Evolutionary conservation across 1,284 basidiomycete genomes (phyloP).

Genomic region (Puccinia hordei): DNA sequence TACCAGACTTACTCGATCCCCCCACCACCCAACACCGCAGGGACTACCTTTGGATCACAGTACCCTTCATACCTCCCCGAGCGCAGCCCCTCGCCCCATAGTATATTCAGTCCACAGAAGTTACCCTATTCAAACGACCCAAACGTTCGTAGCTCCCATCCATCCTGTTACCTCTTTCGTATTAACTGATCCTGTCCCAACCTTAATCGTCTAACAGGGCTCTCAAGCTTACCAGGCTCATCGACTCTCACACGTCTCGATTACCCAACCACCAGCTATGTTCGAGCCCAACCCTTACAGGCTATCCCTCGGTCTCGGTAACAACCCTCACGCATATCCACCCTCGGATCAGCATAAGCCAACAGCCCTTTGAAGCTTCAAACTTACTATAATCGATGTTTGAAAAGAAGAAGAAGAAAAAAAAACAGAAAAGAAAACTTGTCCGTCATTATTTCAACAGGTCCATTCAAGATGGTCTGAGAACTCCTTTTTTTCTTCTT

Average conservation of each 20-base stretch:
- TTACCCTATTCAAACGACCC: not conserved
- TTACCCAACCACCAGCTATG: constrained; percentile 15
- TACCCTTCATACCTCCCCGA: constrained; percentile 26
- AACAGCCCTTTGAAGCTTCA: constrained; percentile 1
- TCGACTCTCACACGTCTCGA: not conserved
- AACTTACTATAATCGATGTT: not conserved
- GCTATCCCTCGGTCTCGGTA: constrained; percentile 21
- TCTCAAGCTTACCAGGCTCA: constrained; percentile 3
- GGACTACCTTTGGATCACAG: not conserved
- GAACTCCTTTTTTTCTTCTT: not conserved
- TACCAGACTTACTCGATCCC: constrained; percentile 28
- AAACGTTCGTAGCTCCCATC: constrained; percentile 9
- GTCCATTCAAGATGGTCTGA: not conserved
- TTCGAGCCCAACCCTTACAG: constrained; percentile 30
- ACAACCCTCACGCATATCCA: not conserved
- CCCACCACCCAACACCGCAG: not conserved
- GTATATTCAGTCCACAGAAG: not conserved
- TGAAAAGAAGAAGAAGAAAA: not conserved
- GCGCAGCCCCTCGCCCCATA: not conserved
- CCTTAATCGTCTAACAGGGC: not conserved
- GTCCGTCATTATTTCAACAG: not conserved
- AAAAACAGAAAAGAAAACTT: not conserved
- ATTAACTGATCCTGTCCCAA: not conserved
- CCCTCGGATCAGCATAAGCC: constrained; percentile 21
- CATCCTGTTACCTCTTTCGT: not conserved